Base-by-base conservation (phyloP, 2,329 filamentous ascomycete genomes). In the Bipolaris cookei region DNA sequence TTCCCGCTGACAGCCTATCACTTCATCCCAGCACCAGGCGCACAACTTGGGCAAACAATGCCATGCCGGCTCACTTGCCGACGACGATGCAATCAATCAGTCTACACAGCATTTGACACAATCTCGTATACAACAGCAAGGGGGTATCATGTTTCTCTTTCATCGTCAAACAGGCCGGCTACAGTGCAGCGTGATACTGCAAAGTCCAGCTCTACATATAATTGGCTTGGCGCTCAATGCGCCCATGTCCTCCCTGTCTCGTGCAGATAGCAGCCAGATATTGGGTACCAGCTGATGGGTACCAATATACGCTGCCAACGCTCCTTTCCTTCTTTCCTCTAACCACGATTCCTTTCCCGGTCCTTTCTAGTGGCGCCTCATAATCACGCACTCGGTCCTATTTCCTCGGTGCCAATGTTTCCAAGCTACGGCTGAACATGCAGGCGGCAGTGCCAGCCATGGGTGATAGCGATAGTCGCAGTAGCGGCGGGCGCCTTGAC, bases 121-220 rank as follows among this genome's bases (percentile, higher is more conserved):
- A 6, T 58, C 51, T 10, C 23, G 20, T 52, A 52, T 43, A 49
- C 20, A 14, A 32, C 30, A 8, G 21, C 32, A 56, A 54, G 48
- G 58, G 60, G 51, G 58, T 61, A 57, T 52, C 54, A 30, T 44
- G 18, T 46, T 38, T 23, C 38, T 41, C 28, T 51, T 46, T 21
- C 11, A 25, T 49, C 18, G 13, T 20, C 25, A 20, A 28, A 21
- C 56, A 59, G 42, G 34, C 58, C 56, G 51, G 58, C 56, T 54
- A 54, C 20, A 20, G 45, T 32, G 25, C 25, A 44, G 35, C 45
- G 51, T 38, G 20, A 49, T 51, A n/a, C 23, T 7, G 37, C 32
- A 25, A 52, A 59, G 37, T n/a, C 61, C 56, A 54, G 58, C 58
- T 51, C 48, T 42, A 42, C 38, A 16, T 42, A 42, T 45, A 16